Evolutionary conservation across 2,329 filamentous ascomycete species (phyloP).

Genomic region (Phoma sp.): DNA sequence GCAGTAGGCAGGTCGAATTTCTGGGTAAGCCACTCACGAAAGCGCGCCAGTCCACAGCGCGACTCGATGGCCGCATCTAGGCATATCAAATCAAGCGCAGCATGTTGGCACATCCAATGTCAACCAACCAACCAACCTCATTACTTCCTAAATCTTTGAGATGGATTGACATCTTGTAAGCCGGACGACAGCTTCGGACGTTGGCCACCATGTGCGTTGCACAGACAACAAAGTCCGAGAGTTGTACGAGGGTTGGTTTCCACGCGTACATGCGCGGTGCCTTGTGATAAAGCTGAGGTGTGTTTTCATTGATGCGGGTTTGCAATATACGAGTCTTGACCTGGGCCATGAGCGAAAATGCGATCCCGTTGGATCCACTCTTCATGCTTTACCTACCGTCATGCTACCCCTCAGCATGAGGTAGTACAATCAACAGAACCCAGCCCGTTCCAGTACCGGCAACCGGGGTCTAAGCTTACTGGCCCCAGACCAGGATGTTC

Average conservation of each 20-base stretch:
- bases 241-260: neutral
- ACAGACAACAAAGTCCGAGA: neutral
- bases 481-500: neutral
- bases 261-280: neutral
- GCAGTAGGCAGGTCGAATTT: neutral
- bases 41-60: neutral
- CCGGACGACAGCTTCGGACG: neutral
- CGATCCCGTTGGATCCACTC: neutral
- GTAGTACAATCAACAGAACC: neutral
- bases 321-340: neutral
- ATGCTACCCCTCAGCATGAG: neutral
- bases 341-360: neutral
- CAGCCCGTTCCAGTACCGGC: neutral
- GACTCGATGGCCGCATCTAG: constrained; percentile 3
- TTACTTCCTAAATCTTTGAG: neutral
- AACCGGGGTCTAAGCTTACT: neutral
- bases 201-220: neutral
- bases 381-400: neutral
- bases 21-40: neutral
- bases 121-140: neutral
- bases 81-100: constrained; percentile 8
- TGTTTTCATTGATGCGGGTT: neutral
- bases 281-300: neutral
- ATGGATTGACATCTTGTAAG: neutral
- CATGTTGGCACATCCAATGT: neutral